A percentile compares a stretch with the other conserved stretches of the same genome.
These are phyloP conservation scores for Ophiostoma sp. DNA, from an alignment of 2,329 filamentous ascomycete genomes.

Conservation along the genomic window DNA sequence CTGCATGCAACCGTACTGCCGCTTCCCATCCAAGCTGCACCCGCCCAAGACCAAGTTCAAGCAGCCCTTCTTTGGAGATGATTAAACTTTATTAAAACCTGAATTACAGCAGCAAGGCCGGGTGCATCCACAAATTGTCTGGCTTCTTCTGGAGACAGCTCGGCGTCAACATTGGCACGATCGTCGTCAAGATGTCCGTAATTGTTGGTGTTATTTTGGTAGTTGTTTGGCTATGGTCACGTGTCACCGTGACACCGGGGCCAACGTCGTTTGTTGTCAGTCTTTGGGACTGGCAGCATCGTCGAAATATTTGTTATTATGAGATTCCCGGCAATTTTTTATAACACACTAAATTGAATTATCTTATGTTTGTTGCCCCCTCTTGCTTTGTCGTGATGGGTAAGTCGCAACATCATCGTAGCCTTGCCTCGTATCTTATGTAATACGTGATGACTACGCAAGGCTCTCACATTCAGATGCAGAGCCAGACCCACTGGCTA, in stretches of 20 bases:
- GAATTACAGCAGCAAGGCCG: neutral
- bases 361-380: neutral
- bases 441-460: constrained; percentile 12
- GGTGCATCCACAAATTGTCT: neutral
- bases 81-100: constrained; percentile 1
- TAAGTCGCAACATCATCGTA: neutral
- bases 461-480: neutral
- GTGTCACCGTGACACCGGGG: neutral
- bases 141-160: neutral
- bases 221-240: neutral
- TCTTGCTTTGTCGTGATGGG: neutral
- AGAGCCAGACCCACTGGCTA: constrained; percentile 4
- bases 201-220: neutral
- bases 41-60: constrained; percentile 52
- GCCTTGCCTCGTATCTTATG: constrained; percentile 7
- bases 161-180: neutral
- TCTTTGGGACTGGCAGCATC: too few relatives aligned
- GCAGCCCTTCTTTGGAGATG: constrained; percentile 22
- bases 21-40: constrained; percentile 49
- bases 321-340: neutral
- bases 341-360: neutral
- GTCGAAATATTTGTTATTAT: neutral
- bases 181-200: neutral
- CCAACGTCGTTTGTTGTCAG: neutral
- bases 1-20: constrained; percentile 53